Evolutionary conservation across 768 basidiomycete species (phyloP), one percentile per base, ranked within the genome.

Genomic region (Leccinum aurantiacum): DNA sequence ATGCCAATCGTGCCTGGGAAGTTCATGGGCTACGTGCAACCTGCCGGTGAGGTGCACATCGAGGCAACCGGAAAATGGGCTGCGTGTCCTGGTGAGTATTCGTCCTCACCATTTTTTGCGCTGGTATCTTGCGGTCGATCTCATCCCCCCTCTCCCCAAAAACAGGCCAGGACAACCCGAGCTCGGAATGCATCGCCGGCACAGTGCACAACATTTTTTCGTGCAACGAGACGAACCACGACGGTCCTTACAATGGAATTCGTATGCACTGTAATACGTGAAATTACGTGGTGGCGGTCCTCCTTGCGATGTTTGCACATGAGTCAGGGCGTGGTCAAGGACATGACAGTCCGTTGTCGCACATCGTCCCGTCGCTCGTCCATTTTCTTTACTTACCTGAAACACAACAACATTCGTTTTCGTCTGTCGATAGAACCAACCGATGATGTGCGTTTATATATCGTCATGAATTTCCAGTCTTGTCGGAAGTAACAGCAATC

Each of bases 141-240:
- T 46, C 44, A 46, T 19, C 44, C 3, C 9, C 41, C 8, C 17
- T 8, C 41, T 3, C 10, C 19, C 35, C 19, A 1, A 57, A 58
- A 57, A 58, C 54, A 84, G 84, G 87, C 2, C 80, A 86, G 57
- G 88, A 90, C 58, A 88, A 89, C 67, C 63, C 78, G 5, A 82
- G 77, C 60, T 60, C 41, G 2, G 65, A 77, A 58, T 67, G 62
- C 25, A 67, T 60, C 51, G 60, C 64, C 50, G 61, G 65, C 57
- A 59, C 60, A 24, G 66, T 67, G 46, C 66, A 76, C 0, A 81
- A 76, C 53, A 74, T 89, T 54, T 77, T 84, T 3, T 71, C 67
- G 1, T 13, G 82, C 1, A 56, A 76, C 35, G 47, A 60, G 47
- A 44, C 64, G 19, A 76, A 88, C 56, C 88, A 89, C 60, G 66